phyloP scores from a whole-genome alignment of 1,284 basidiomycete genomes.

The Malassezia nana region DNA sequence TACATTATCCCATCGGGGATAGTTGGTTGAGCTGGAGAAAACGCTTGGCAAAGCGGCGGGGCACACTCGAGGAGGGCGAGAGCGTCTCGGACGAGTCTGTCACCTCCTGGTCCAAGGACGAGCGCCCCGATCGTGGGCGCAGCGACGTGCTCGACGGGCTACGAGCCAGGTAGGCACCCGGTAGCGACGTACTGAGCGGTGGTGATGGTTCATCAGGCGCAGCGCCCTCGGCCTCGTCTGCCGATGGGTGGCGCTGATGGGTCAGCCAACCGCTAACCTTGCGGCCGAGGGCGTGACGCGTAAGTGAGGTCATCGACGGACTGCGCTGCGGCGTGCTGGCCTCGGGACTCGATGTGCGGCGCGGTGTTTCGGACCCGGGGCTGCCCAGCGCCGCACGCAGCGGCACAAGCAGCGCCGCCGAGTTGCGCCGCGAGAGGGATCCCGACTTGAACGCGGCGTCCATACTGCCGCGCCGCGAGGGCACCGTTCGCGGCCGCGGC shows the following conservation, averaged over 20 bases:
- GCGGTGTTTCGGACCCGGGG: background rate
- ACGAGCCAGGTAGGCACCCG: background rate
- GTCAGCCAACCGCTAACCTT: background rate
- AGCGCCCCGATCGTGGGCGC: background rate
- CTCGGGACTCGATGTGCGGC: background rate
- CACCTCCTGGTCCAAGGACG: background rate
- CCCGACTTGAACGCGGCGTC: background rate
- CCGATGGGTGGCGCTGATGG: background rate
- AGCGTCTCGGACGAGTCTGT: background rate
- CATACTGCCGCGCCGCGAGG: constrained; percentile 1
- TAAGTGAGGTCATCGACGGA: background rate
- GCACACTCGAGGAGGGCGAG: background rate
- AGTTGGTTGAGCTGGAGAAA: constrained; percentile 15
- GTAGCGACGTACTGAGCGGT: background rate
- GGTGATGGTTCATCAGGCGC: no score
- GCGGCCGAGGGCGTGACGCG: background rate
- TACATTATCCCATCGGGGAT: constrained; percentile 7
- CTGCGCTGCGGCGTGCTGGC: background rate
- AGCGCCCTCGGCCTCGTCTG: no score
- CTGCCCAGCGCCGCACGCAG: background rate
- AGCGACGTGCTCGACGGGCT: background rate
- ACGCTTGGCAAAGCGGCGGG: constrained; percentile 8
- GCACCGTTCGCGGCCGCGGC: background rate
- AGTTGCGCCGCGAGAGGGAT: background rate
- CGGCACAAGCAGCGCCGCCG: background rate